Evolutionary conservation across 345 rosid species (phyloP), one percentile per base, ranked within the genome.

Genomic region (Geranium brycei): DNA sequence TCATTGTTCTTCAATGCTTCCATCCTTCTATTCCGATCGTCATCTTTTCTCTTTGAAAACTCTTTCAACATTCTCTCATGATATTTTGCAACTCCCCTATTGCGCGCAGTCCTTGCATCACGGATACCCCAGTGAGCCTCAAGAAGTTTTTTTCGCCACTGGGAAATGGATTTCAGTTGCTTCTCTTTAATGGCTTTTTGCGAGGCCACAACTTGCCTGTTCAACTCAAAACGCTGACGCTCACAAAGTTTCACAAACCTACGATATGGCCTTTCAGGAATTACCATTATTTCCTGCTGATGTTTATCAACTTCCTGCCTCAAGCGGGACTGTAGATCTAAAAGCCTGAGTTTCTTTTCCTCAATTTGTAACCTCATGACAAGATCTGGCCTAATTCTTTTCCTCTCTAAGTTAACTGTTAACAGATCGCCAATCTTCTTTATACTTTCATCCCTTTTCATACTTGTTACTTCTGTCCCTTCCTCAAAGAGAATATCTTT

Each of bases 1-100:
- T 95, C 99, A 80, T 95, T 95, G 76, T 95, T 95, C 83, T 95
- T 91, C 81, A 95, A 77, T 62, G 99, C 99, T 71, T 95, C 99
- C 99, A 95, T 95, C 74, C 99, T 84, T 82, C 77, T 95, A 74
- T 85, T 91, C 65, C 97, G 81, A 68, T 84, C 96, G 72, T 95
- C 99, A 80, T 91, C 97, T 74, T 84, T 88, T 72, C 86, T 88
- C 81, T 95, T 95, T 0, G 97, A 95, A 70, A 85, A 95, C 70
- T 95, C 99, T 75, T 96, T 82, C 82, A 88, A 68, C 86, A 88
- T 95, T 71, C 84, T 88, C 75, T 95, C 99, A 71, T 95, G 99
- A 80, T 95, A 95, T 74, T 95, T 95, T 59, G 97, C 99, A 72
- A 95, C 97, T 68, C 99, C 99, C 69, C 97, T 83, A 68, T 95